Evolutionary conservation across 108 stramenopile genomes (phyloP), one percentile per base, ranked within the genome.

Genomic region (Pseudonitzschia multiseries): DNA sequence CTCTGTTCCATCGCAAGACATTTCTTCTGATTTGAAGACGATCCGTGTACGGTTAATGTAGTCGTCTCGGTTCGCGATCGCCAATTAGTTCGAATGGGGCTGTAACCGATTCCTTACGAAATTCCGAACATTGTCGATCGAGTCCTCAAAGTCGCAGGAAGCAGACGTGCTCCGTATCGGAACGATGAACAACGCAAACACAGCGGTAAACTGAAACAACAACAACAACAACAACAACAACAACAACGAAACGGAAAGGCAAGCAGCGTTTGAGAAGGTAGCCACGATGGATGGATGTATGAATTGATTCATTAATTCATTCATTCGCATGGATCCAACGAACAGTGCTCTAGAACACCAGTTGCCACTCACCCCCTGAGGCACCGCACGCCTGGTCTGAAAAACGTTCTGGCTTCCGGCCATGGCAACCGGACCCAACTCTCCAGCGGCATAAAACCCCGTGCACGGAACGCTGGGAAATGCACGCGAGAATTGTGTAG

Each of bases 401-500:
- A 82, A 82, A n/a, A 82, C 81, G 41, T 74, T 60, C 61, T 72
- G 32, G n/a, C 75, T 78, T 4, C 78, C 86, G 1, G 79, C 86
- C 61, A 80, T 31, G 1, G 86, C 86, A 51, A 77, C 2, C 0
- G 86, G 86, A 40, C 86, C 86, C 46, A 84, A 81, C 69, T 87
- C 86, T n/a, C 86, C 86, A 4, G 71, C 76, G 6, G 83, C 86
- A 48, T 87, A 87, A 61, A 80, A 87, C 27, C 86, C 86, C 32
- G 80, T 46, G 61, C 79, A 81, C 5, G 83, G 83, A 26, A 84
- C 75, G 29, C 77, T 29, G 8, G 83, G 81, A 73, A 87, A 87
- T 24, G 32, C 64, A 0, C 59, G 62, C 20, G 64, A 22, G 65
- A 83, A 87, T 15, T 72, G 70, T 18, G 17, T 87, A 12, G 86